Evolutionary conservation across 768 basidiomycete genomes (phyloP).

Genomic region (Amanita thiersii): DNA sequence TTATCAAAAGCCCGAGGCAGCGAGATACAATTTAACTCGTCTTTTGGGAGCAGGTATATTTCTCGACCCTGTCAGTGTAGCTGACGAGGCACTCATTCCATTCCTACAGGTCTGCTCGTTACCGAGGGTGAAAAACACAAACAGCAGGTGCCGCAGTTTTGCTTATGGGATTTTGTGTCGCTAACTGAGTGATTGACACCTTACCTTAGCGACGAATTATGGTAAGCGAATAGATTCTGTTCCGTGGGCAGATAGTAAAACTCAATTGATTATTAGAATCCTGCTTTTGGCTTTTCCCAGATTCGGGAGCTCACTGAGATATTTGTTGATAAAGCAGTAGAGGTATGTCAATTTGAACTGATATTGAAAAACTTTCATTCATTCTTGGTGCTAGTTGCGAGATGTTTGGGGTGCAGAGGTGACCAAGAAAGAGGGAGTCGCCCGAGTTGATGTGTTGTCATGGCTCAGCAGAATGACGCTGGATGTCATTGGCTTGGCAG

Average conservation of each 20-base stretch:
- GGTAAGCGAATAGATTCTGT: slow-evolving; percentile 17
- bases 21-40: slow-evolving; percentile 26
- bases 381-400: slow-evolving; percentile 29
- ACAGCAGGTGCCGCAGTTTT: slow-evolving; percentile 31
- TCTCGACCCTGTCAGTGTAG: background rate
- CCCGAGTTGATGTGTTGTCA: slow-evolving; percentile 46
- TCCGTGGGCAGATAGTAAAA: background rate
- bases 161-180: background rate
- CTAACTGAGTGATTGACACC: background rate
- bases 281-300: slow-evolving; percentile 56
- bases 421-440: slow-evolving; percentile 16
- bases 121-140: slow-evolving; percentile 40
- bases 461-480: slow-evolving; percentile 66
- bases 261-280: slow-evolving; percentile 34
- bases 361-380: background rate
- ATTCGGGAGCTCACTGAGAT: slow-evolving; percentile 49
- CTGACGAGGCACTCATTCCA: background rate
- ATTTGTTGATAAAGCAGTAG: slow-evolving; percentile 46
- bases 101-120: slow-evolving; percentile 37
- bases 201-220: slow-evolving; percentile 31
- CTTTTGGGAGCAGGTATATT: slow-evolving; percentile 36
- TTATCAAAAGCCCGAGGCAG: slow-evolving; percentile 47
- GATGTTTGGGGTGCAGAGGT: slow-evolving; percentile 36
- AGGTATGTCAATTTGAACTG: slow-evolving; percentile 23
- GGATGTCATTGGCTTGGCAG: slow-evolving; percentile 70